These are phyloP conservation scores for Sclerotiophoma versabilis DNA, from an alignment of 2,329 filamentous ascomycete species.

Conservation along the genomic window DNA sequence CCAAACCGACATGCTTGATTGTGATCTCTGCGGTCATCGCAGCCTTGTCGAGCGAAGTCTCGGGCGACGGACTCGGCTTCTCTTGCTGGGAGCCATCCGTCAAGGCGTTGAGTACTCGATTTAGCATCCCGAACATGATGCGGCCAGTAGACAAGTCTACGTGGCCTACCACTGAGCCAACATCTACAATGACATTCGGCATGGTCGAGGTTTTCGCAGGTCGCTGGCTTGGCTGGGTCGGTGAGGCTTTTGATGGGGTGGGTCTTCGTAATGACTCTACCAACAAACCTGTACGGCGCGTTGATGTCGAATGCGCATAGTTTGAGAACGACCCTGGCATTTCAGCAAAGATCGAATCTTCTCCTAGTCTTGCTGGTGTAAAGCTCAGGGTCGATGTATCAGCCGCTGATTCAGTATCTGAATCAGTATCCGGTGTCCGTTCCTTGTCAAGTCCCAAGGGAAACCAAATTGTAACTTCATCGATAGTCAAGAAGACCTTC, in stretches of 20 bases:
- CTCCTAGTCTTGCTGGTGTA: constrained; percentile 38
- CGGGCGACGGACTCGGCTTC: not conserved
- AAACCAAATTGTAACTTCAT: constrained; percentile 49
- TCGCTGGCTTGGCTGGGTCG: constrained; percentile 15
- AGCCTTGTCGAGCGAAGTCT: not conserved
- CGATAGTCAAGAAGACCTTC: constrained; percentile 46
- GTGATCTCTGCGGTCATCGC: constrained; percentile 29
- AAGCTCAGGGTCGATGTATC: constrained; percentile 33
- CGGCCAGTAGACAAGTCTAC: constrained; percentile 46
- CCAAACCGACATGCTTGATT: constrained; percentile 37
- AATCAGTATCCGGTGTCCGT: constrained; percentile 1
- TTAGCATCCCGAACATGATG: constrained; percentile 43
- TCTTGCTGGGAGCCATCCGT: constrained; percentile 13
- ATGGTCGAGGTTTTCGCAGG: constrained; percentile 15
- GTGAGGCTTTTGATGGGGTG: constrained; percentile 13
- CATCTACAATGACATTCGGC: constrained; percentile 36
- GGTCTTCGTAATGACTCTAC: constrained; percentile 32
- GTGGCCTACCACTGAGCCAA: constrained; percentile 45
- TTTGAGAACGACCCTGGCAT: constrained; percentile 58
- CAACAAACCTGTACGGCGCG: constrained; percentile 34
- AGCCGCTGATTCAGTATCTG: constrained; percentile 14
- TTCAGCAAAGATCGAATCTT: constrained; percentile 49
- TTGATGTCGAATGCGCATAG: constrained; percentile 53
- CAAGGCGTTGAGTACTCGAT: constrained; percentile 32
- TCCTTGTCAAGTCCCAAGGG: constrained; percentile 38